phyloP scores from a whole-genome alignment of 2,329 filamentous ascomycete genomes.

The Annulohypoxylon truncatum region DNA sequence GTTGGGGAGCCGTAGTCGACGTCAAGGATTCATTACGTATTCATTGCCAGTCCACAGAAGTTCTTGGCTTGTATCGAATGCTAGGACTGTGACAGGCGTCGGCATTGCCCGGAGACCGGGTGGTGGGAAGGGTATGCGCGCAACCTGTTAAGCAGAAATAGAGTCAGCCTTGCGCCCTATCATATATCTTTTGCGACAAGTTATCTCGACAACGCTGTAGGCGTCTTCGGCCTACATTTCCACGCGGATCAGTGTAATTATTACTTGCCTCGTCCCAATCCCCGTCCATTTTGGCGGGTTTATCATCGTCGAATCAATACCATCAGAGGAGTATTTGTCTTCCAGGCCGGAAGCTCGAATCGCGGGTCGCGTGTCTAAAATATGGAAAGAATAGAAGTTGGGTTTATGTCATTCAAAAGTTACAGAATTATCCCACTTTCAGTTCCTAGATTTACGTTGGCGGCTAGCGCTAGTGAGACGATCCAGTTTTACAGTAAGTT shows the following conservation, averaged over 20 bases:
- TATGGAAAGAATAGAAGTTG: conserved; percentile 7
- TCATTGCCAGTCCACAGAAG: conserved; percentile 94
- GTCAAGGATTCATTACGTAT: conserved; percentile 69
- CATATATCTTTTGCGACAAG: neutral
- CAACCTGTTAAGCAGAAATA: conserved; percentile 66
- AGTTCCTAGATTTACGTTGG: conserved; percentile 7
- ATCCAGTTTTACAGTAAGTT: conserved; percentile 2
- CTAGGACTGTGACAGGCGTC: conserved; percentile 80
- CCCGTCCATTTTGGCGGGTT: conserved; percentile 66
- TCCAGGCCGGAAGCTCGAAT: conserved; percentile 6
- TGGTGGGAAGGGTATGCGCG: conserved; percentile 83
- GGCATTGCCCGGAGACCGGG: conserved; percentile 76
- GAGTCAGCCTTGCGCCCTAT: conserved; percentile 20
- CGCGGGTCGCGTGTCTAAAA: conserved; percentile 24
- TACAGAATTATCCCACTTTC: conserved; percentile 21
- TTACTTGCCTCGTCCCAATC: conserved; percentile 74
- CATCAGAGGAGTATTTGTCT: conserved; percentile 22
- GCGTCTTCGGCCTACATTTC: neutral
- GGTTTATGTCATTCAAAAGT: neutral
- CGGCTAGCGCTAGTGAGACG: neutral
- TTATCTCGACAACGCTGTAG: conserved; percentile 2
- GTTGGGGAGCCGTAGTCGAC: neutral
- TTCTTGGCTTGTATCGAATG: conserved; percentile 90
- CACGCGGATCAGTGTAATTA: neutral
- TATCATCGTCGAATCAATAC: conserved; percentile 43